A percentile compares a stretch with the other conserved stretches of the same genome.
These are phyloP conservation scores for Globisporangium takayamanum DNA, from an alignment of 352 stramenopile genomes.

Conservation along the genomic window DNA sequence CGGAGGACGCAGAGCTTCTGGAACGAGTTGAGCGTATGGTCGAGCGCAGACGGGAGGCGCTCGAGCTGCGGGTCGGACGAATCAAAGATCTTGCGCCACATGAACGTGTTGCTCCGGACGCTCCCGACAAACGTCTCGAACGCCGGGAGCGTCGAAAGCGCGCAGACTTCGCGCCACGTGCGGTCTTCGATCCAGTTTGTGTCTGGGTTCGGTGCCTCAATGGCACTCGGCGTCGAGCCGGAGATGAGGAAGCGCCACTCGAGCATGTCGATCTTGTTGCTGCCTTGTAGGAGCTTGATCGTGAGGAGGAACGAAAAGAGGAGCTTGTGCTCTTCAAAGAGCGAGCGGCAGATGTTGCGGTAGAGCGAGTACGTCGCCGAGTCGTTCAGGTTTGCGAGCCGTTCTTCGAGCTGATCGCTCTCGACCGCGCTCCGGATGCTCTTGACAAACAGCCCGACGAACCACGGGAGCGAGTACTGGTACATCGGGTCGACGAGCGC, in stretches of 20 bases:
- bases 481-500: constrained; percentile 91
- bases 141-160: constrained; percentile 28
- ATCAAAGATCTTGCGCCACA: constrained; percentile 42
- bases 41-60: constrained; percentile 22
- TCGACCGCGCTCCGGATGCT: constrained; percentile 79
- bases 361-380: constrained; percentile 93
- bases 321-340: constrained; percentile 94
- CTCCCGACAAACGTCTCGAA: constrained; percentile 23
- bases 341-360: constrained; percentile 89
- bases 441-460: constrained; percentile 88
- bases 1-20: constrained; percentile 55
- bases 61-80: constrained; percentile 33
- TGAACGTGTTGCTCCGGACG: constrained; percentile 16
- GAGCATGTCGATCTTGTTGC: constrained; percentile 73
- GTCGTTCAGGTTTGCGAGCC: constrained; percentile 86
- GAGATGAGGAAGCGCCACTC: constrained; percentile 94
- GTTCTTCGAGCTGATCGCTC: constrained; percentile 78
- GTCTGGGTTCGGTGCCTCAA: constrained; percentile 21
- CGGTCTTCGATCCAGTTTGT: constrained; percentile 33
- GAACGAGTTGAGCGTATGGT: constrained; percentile 30
- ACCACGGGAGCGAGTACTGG: constrained; percentile 93
- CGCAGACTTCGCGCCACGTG: constrained; percentile 31
- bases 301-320: constrained; percentile 92
- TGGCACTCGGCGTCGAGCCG: constrained; percentile 51
- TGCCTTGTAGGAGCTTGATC: constrained; percentile 79